Base-by-base conservation (phyloP, 192 early-diverging fungal genomes). In the Backusella circina region DNA sequence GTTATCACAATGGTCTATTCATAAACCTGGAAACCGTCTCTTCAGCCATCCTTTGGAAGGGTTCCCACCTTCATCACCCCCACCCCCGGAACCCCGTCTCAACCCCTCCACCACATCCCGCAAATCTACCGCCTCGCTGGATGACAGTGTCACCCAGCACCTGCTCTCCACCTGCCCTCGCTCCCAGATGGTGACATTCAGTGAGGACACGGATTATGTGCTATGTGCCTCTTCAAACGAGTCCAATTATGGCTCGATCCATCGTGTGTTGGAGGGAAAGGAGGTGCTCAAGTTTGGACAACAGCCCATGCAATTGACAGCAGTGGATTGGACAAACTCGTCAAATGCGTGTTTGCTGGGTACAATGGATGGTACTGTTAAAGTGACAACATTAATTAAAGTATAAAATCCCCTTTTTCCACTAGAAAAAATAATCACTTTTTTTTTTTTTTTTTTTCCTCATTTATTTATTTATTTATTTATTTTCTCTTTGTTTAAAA, bases 171-270 rank as follows among this genome's bases (percentile, higher is more conserved):
- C 67, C 32, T 33, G 72, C 38, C 79, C 84, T 2, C 82, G 82
- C 2, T 77, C 84, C n/a, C 85, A 86, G 50, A 77, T 89, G 66
- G 74, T 87, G 7, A 78, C 82, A 15, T 89, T 87, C 72, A 86
- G 83, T 74, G 80, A 67, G 26, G 88, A 89, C 64, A 89, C 88
- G 2, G 84, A 89, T 30, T 83, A 89, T 68, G 44, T 89, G 7
- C 67, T 86, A 0, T 86, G 84, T 77, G 85, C 84, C 4, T 28
- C 69, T 23, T 38, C 38, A 2, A 6, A 33, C 4, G 33, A 37
- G 12, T 70, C 33, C 31, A 64, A 36, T 21, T 83, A 80, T 3
- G 86, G 88, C 3, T 76, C 85, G 2, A 82, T 89, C 30, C 84
- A 84, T 57, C 84, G 84, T 67, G 83, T 85, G 66, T 67, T 79